These are phyloP conservation scores for Kalmusia sp. DNA, from an alignment of 2,329 filamentous ascomycete species.

Conservation along the genomic window DNA sequence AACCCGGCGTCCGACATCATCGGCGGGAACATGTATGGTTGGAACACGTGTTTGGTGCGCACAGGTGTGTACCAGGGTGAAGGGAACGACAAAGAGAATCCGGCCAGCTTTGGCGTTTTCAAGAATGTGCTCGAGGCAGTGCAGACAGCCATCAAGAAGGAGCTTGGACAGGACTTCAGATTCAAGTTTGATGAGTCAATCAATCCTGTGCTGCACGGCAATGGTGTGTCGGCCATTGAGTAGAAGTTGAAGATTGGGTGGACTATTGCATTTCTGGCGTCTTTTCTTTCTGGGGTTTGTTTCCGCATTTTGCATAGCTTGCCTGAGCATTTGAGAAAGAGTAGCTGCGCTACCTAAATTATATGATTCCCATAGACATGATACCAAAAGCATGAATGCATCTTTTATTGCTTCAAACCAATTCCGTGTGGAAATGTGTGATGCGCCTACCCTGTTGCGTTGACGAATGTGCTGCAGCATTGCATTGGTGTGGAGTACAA, in stretches of 20 bases:
- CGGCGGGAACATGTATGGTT: slow-evolving; percentile 81
- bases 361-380: slow-evolving; percentile 14
- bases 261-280: neutral
- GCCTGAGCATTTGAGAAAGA: slow-evolving; percentile 3
- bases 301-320: slow-evolving; percentile 11
- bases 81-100: slow-evolving; percentile 78
- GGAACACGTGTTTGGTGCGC: slow-evolving; percentile 80
- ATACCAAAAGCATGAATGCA: slow-evolving; percentile 17
- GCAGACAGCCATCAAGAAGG: slow-evolving; percentile 69
- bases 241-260: slow-evolving; percentile 40
- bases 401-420: neutral
- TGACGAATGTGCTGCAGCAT: too few species aligned
- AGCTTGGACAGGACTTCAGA: slow-evolving; percentile 77
- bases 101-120: slow-evolving; percentile 79
- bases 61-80: slow-evolving; percentile 81
- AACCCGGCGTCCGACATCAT: slow-evolving; percentile 77
- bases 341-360: slow-evolving; percentile 2
- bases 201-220: slow-evolving; percentile 69
- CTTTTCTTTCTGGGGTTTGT: slow-evolving; percentile 2
- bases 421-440: neutral
- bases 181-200: slow-evolving; percentile 75
- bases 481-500: too few species aligned
- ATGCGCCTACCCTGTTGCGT: too few species aligned
- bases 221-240: slow-evolving; percentile 63
- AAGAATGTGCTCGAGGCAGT: slow-evolving; percentile 75